Conservation (phyloP, 495 filamentous ascomycete genomes). For the Trichoderma gamsii region DNA sequence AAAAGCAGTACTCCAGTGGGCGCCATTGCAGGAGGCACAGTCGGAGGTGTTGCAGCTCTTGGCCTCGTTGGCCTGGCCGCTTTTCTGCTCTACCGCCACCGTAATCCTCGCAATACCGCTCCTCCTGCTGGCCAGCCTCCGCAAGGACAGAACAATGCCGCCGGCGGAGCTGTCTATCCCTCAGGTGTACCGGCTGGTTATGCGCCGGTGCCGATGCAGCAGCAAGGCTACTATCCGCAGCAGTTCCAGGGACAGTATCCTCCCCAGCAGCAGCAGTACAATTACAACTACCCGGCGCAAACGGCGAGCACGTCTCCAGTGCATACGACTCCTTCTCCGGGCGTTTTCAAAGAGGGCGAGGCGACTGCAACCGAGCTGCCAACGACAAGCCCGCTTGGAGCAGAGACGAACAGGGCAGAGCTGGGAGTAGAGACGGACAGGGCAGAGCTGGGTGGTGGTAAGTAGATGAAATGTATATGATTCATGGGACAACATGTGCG, state of each 20-base stretch:
- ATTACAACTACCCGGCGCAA: not conserved
- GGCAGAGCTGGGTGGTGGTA: not conserved
- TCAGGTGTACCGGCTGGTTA: conserved; percentile 9
- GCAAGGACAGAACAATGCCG: not conserved
- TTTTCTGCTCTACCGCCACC: not conserved
- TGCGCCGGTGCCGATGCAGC: conserved; percentile 8
- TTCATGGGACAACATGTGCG: not conserved
- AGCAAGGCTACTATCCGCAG: conserved; percentile 6
- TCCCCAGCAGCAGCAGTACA: not conserved
- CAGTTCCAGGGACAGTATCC: conserved; percentile 8
- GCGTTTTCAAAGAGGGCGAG: not conserved
- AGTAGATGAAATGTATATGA: not conserved
- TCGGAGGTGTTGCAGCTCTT: conserved; percentile 10
- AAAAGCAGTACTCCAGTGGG: not conserved
- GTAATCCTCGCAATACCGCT: not conserved
- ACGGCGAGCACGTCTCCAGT: not conserved
- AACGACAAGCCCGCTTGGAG: not conserved
- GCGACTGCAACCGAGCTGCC: not conserved
- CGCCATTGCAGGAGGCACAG: conserved; percentile 5
- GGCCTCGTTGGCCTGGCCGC: conserved; percentile 6
- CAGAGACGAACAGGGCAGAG: too few species aligned
- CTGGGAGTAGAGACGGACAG: conserved; percentile 4
- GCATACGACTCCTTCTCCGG: not conserved
- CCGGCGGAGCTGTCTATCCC: not conserved
- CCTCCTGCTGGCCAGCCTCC: not conserved